Conservation (phyloP, 2,329 filamentous ascomycete genomes). For the Pseudopyrenochaeta lycopersici region DNA sequence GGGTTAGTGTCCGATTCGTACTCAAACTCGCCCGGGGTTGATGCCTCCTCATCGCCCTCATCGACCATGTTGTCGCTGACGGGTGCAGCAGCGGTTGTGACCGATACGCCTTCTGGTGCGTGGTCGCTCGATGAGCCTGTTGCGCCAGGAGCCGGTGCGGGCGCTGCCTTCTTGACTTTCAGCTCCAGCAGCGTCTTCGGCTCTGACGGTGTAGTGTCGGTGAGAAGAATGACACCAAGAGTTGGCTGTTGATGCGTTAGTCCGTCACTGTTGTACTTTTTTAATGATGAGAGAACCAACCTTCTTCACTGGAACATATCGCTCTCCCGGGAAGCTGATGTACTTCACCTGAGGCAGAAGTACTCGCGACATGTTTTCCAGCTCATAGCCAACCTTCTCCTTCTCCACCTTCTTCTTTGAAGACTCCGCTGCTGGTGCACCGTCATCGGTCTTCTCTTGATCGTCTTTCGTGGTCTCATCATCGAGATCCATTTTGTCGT, state of each 20-base stretch:
- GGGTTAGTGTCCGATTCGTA: slow-evolving; percentile 75
- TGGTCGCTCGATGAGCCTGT: slow-evolving; percentile 46
- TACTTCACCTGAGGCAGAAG: slow-evolving; percentile 93
- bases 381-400: slow-evolving; percentile 95
- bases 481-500: slow-evolving; percentile 86
- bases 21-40: slow-evolving; percentile 76
- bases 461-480: slow-evolving; percentile 57
- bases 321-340: slow-evolving; percentile 87
- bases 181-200: slow-evolving; percentile 85
- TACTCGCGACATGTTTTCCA: slow-evolving; percentile 97
- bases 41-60: slow-evolving; percentile 81
- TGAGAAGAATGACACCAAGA: slow-evolving; percentile 89
- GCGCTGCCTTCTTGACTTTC: slow-evolving; percentile 81
- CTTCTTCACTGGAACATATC: slow-evolving; percentile 94
- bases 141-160: slow-evolving; percentile 56
- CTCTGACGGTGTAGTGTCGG: slow-evolving; percentile 82
- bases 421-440: slow-evolving; percentile 60
- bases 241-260: slow-evolving; percentile 71
- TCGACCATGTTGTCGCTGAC: slow-evolving; percentile 77
- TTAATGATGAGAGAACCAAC: slow-evolving; percentile 57
- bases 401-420: slow-evolving; percentile 91
- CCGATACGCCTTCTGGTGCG: slow-evolving; percentile 62
- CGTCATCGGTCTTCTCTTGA: slow-evolving; percentile 65
- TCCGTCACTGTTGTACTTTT: neutral
- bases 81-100: slow-evolving; percentile 72